Base-by-base conservation (phyloP, 2,329 filamentous ascomycete genomes). In the Sporothrix protearum region DNA sequence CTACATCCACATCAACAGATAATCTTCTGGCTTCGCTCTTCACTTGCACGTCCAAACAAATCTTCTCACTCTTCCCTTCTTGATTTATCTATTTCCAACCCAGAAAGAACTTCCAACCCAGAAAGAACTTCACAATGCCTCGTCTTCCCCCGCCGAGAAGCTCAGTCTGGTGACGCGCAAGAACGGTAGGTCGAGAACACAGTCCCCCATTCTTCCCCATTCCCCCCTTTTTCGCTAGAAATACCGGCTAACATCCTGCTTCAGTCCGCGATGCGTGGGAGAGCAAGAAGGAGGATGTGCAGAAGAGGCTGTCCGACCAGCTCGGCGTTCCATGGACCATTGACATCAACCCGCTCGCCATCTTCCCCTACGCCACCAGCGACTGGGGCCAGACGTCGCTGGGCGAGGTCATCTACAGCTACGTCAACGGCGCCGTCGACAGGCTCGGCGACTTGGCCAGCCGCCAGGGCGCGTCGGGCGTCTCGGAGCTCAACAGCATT, bases 211-310 rank as follows among this genome's bases (percentile, higher is more conserved):
- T n/a, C n/a, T n/a, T n/a, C n/a, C n/a, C n/a, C n/a, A n/a, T n/a
- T n/a, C n/a, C n/a, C n/a, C n/a, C n/a, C n/a, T 4, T 30, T 16
- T 19, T 25, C 22, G 1, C 33, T 8, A 53, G 4, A 25, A 12
- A 6, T 22, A 75, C 79, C 78, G 42, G 2, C 5, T 22, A 53
- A 53, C n/a, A 5, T 22, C 7, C n/a, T 53, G n/a, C 7, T 53
- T 19, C 28, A 87, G 85, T 87, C 73, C 84, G 86, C 6, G 86
- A 87, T 75, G 80, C 82, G 19, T 87, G 81, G 81, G 84, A 87
- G 22, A 80, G 76, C 70, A 85, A 83, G 71, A 86, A 83, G 75
- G 77, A 73, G 0, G 79, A 80, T 0, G 59, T 82, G 55, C 45
- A 67, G 45, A 22, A 33, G 45, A 51, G 22, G 45, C 45, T 67